Evolutionary conservation across 345 rosid genomes (phyloP).

Genomic region (Brassica nigra): DNA sequence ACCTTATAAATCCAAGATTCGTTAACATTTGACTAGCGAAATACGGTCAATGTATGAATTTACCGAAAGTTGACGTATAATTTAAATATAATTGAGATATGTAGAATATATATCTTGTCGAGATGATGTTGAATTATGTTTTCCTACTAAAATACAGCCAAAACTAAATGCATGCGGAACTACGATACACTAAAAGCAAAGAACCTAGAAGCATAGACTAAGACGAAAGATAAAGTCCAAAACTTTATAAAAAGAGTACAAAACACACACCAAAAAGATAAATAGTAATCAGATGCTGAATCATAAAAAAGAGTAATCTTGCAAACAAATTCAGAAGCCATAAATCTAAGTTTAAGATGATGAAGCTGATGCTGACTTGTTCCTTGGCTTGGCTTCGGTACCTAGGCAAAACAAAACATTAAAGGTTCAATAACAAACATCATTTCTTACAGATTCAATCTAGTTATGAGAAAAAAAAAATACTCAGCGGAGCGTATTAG

Average conservation of each 20-base stretch:
- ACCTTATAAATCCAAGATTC: too few relatives aligned
- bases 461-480: background rate
- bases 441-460: background rate
- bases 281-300: background rate
- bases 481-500: background rate
- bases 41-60: too few relatives aligned
- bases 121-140: too few relatives aligned
- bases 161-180: too few relatives aligned
- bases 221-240: background rate
- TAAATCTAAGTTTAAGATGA: conserved; percentile 43
- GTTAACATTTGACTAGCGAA: too few relatives aligned
- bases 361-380: conserved; percentile 47
- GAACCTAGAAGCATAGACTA: too few relatives aligned
- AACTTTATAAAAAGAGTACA: background rate
- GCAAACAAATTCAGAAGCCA: conserved; percentile 18
- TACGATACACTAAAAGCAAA: too few relatives aligned
- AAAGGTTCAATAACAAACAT: background rate
- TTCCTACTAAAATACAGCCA: too few relatives aligned
- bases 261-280: background rate
- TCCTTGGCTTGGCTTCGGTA: conserved; percentile 71
- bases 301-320: background rate
- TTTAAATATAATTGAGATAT: too few relatives aligned
- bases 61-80: too few relatives aligned
- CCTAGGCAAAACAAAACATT: conserved; percentile 36
- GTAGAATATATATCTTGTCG: too few relatives aligned